A percentile compares a stretch with the other conserved stretches of the same genome.
phyloP scores from a whole-genome alignment of 164 flowering plant species.

The Cinnamomum chago region DNA sequence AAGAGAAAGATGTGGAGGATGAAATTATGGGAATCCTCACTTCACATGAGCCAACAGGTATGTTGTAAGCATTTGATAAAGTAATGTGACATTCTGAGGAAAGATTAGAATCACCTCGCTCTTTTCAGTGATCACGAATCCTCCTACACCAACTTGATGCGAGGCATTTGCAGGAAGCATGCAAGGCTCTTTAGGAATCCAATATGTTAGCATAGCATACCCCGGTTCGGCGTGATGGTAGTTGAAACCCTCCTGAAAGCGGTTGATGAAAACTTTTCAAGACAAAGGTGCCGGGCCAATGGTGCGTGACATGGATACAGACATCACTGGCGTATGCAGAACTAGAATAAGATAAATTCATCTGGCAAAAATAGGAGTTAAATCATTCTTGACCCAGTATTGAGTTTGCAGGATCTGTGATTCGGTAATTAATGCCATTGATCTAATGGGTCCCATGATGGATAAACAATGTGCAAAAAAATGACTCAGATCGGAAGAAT shows the following conservation, averaged over 20 bases:
- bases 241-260: conserved; percentile 51
- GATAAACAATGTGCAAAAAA: too few species aligned
- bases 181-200: conserved; percentile 55
- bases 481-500: too few species aligned
- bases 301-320: not conserved
- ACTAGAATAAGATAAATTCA: too few species aligned
- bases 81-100: not conserved
- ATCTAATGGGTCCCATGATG: too few species aligned
- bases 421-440: too few species aligned
- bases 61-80: not conserved
- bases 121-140: conserved; percentile 49
- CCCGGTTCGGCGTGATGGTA: conserved; percentile 67
- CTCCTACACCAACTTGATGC: conserved; percentile 58
- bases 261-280: not conserved
- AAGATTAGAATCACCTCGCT: conserved; percentile 32
- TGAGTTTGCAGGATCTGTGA: too few species aligned
- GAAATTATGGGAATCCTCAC: not conserved
- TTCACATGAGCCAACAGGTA: too few species aligned
- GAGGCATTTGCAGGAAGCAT: conserved; percentile 58
- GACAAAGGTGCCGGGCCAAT: not conserved
- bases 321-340: not conserved
- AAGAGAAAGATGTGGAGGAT: not conserved
- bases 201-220: conserved; percentile 54
- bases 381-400: too few species aligned
- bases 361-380: too few species aligned